These are phyloP conservation scores for Lachnellula occidentalis DNA, from an alignment of 2,329 filamentous ascomycete species.

Conservation along the genomic window DNA sequence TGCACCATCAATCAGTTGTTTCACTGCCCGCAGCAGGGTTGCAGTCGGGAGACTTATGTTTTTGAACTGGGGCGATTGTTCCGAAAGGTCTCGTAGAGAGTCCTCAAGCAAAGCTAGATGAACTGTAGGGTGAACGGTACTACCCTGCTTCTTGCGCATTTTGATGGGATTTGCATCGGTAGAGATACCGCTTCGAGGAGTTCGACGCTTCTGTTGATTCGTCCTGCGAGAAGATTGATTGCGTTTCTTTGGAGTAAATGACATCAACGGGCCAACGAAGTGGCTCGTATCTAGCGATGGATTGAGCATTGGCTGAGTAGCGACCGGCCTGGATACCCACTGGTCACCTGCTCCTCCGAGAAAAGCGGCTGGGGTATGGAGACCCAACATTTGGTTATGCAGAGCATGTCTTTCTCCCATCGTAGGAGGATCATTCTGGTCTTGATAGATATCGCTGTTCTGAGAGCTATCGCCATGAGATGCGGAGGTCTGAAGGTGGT, in stretches of 20 bases:
- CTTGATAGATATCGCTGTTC: no score
- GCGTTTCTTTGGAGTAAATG: background rate
- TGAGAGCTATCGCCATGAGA: no score
- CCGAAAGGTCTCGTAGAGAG: background rate
- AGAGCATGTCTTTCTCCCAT: no score
- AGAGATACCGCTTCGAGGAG: background rate
- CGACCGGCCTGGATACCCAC: no score
- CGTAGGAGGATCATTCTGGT: no score
- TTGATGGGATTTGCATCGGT: background rate
- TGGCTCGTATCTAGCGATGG: background rate
- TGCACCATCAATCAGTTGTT: background rate
- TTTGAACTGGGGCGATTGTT: background rate
- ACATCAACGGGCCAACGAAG: background rate
- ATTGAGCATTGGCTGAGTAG: background rate
- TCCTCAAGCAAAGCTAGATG: background rate
- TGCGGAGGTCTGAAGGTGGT: no score
- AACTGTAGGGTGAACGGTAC: background rate
- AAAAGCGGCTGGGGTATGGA: no score
- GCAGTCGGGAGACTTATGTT: background rate
- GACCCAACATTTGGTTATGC: no score
- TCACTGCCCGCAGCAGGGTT: background rate
- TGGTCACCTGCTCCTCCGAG: no score
- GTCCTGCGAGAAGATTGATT: background rate
- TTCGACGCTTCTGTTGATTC: background rate
- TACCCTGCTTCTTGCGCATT: background rate